These are phyloP conservation scores for Entomortierella parvispora DNA, from an alignment of 192 early-diverging fungal genomes.

Conservation along the genomic window DNA sequence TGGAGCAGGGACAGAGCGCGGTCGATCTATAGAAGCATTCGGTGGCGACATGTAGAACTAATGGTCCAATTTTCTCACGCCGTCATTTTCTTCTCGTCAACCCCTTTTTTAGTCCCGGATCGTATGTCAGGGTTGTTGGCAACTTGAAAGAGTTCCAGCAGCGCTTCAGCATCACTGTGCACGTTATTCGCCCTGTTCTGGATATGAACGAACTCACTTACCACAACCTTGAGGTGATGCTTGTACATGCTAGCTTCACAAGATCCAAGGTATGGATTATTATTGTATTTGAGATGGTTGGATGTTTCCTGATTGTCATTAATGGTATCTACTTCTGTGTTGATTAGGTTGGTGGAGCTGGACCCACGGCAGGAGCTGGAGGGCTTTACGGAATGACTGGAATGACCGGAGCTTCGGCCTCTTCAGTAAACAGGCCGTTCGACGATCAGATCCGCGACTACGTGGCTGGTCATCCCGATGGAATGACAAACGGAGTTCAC, in stretches of 20 bases:
- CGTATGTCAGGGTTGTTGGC: constrained; percentile 81
- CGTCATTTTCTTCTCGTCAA: no score
- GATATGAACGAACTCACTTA: constrained; percentile 82
- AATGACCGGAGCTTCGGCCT: background rate
- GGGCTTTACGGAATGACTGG: background rate
- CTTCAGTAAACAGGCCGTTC: background rate
- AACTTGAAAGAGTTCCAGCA: constrained; percentile 71
- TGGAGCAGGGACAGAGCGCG: background rate
- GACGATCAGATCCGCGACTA: constrained; percentile 9
- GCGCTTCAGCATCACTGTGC: constrained; percentile 61
- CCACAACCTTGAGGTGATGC: constrained; percentile 77
- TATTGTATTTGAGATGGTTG: background rate
- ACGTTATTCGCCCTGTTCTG: constrained; percentile 69
- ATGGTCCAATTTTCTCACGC: no score
- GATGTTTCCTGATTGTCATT: background rate
- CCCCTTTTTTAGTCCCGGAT: constrained; percentile 57
- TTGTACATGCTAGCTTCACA: constrained; percentile 70
- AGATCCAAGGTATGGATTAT: constrained; percentile 32
- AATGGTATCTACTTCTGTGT: no score
- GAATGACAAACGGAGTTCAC: constrained; percentile 1
- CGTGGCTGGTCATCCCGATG: constrained; percentile 4
- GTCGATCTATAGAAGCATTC: background rate
- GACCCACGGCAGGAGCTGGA: background rate
- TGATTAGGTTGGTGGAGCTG: no score
- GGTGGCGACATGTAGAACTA: no score